Evolutionary conservation across 1,284 basidiomycete species (phyloP).

Genomic region (Rhodotorula sp.): DNA sequence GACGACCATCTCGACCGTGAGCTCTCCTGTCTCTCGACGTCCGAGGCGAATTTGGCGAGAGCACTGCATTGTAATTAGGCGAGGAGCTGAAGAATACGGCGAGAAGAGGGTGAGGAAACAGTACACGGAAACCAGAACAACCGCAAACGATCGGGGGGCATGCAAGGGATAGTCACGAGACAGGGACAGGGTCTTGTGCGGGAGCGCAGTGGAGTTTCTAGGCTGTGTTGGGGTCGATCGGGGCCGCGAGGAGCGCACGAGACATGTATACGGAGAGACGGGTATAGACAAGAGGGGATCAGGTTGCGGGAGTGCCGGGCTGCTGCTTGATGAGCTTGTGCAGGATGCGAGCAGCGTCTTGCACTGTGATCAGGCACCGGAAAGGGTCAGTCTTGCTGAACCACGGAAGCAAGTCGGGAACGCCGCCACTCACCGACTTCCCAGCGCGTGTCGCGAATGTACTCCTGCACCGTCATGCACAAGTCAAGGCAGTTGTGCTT

Average conservation of each 20-base stretch:
- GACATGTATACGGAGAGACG: neutral
- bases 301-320: conserved; percentile 20
- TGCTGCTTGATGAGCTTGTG: conserved; percentile 17
- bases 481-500: conserved; percentile 41
- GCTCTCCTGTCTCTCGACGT: neutral
- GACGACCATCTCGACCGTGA: too few relatives aligned
- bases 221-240: neutral
- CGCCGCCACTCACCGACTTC: conserved; percentile 27
- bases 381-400: neutral
- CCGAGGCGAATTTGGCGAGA: too few relatives aligned
- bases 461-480: conserved; percentile 34
- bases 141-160: neutral
- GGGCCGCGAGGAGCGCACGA: neutral
- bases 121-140: neutral
- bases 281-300: neutral
- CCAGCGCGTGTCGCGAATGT: conserved; percentile 39
- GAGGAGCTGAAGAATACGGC: too few relatives aligned
- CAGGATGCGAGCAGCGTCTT: conserved; percentile 33
- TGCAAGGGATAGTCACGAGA: neutral
- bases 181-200: neutral
- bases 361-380: conserved; percentile 2
- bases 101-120: too few relatives aligned
- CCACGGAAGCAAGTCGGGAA: neutral
- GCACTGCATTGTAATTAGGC: too few relatives aligned
- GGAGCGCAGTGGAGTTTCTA: too few relatives aligned